phyloP scores from a whole-genome alignment of 106 monocot genomes.

The Dendrobium nobile region DNA sequence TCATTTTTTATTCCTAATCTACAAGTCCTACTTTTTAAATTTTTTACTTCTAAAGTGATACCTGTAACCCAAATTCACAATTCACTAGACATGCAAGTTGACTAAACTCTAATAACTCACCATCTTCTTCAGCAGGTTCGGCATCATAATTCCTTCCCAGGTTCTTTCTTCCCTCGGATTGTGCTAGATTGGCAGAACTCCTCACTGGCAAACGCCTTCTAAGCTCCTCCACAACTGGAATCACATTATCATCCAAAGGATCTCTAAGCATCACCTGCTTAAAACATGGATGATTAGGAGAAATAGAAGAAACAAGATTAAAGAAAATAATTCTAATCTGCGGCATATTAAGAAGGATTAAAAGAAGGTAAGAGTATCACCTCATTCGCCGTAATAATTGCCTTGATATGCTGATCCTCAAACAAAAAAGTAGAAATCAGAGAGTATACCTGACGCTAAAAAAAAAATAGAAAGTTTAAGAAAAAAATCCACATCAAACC shows the following conservation, averaged over 20 bases:
- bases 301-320: background rate
- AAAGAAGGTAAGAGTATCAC: constrained; percentile 10
- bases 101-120: constrained; percentile 14
- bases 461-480: background rate
- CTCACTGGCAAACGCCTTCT: constrained; percentile 43
- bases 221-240: constrained; percentile 84
- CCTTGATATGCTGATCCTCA: constrained; percentile 79
- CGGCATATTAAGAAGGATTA: background rate
- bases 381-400: constrained; percentile 89
- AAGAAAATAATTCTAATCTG: background rate
- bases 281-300: background rate
- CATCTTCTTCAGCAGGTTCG: constrained; percentile 66
- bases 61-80: background rate
- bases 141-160: constrained; percentile 41
- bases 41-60: background rate
- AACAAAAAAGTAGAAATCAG: constrained; percentile 5
- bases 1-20: too few species aligned
- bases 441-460: background rate
- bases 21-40: background rate
- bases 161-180: constrained; percentile 38
- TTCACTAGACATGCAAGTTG: background rate
- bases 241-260: constrained; percentile 62
- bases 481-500: constrained; percentile 20
- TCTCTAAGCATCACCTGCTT: constrained; percentile 75
- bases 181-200: constrained; percentile 14